These are phyloP conservation scores for Baeospora myosura DNA, from an alignment of 1,284 basidiomycete genomes.

Conservation along the genomic window DNA sequence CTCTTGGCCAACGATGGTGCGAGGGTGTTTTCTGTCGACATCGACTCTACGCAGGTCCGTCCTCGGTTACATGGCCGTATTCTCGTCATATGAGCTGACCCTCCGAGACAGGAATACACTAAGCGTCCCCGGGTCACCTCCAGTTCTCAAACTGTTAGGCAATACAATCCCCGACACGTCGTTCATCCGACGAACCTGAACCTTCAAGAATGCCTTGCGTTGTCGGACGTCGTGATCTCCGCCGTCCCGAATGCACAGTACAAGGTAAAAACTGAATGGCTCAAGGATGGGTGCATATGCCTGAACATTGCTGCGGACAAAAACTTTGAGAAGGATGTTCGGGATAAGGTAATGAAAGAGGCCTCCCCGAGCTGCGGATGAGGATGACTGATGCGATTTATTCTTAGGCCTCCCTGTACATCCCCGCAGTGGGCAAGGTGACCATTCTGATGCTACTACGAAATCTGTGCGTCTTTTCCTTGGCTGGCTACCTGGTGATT, in stretches of 20 bases:
- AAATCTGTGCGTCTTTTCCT: conserved; percentile 62
- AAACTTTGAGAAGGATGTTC: conserved; percentile 92
- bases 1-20: conserved; percentile 94
- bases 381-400: conserved; percentile 1
- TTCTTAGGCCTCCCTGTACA: conserved; percentile 80
- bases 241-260: conserved; percentile 85
- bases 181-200: conserved; percentile 61
- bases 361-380: not conserved
- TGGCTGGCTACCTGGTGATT: conserved; percentile 3
- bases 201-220: conserved; percentile 70
- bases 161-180: conserved; percentile 80
- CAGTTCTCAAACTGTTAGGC: conserved; percentile 30
- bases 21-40: conserved; percentile 89
- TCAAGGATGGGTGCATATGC: conserved; percentile 91
- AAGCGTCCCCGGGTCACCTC: conserved; percentile 62
- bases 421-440: conserved; percentile 93
- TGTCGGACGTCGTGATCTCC: conserved; percentile 87
- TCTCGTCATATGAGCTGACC: not conserved
- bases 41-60: conserved; percentile 80
- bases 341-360: conserved; percentile 65
- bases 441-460: conserved; percentile 95
- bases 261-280: conserved; percentile 82
- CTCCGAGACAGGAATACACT: conserved; percentile 63
- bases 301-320: conserved; percentile 93
- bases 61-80: conserved; percentile 3